Conservation (phyloP, 2,329 filamentous ascomycete genomes). For the Lanzia echinophila region DNA sequence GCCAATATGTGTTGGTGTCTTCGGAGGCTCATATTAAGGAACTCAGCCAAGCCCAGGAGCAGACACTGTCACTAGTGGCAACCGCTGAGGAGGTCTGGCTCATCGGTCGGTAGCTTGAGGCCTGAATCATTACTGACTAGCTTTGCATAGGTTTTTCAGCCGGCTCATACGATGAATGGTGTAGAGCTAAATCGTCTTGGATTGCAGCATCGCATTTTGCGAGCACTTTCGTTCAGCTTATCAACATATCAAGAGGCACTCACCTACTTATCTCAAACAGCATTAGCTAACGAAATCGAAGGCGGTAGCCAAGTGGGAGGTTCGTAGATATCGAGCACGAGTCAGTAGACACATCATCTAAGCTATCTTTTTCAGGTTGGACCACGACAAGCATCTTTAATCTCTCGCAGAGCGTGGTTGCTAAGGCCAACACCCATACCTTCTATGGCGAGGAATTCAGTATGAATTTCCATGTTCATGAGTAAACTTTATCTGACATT, state of each 20-base stretch:
- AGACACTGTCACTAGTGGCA: neutral
- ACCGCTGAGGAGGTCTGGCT: neutral
- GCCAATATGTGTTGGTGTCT: neutral
- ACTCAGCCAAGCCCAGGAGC: neutral
- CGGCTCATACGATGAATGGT: neutral
- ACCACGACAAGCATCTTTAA: neutral
- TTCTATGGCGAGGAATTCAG: neutral
- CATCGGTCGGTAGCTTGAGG: neutral
- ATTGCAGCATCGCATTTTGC: neutral
- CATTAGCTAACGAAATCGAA: neutral
- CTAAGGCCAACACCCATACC: neutral
- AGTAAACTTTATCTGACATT: neutral
- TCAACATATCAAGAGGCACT: neutral
- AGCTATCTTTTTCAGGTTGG: neutral
- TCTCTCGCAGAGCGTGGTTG: neutral
- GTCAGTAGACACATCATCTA: neutral
- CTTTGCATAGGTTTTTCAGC: neutral
- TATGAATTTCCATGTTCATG: neutral
- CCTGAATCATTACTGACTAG: neutral
- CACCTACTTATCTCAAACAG: neutral
- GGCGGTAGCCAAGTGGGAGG: neutral
- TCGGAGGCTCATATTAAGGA: neutral
- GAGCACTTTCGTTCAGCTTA: neutral
- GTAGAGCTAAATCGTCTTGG: neutral
- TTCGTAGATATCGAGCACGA: neutral